Evolutionary conservation across 495 filamentous ascomycete species (phyloP).

Genomic region (Hapsidospora chrysogenum): DNA sequence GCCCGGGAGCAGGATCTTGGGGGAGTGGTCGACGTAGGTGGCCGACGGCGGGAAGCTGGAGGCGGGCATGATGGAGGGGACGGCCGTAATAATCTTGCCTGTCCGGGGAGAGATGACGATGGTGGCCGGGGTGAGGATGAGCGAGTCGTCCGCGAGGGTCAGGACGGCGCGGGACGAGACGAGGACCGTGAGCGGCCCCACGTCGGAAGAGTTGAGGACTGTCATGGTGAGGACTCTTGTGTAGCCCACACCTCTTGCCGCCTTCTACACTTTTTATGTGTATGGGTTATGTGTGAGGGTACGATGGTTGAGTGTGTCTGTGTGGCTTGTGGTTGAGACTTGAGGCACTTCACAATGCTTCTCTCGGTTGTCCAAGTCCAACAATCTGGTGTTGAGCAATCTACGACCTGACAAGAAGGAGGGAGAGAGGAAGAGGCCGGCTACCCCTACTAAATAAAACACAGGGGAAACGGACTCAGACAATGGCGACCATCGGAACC

Average conservation of each 20-base stretch:
- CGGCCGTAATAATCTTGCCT: conserved; percentile 72
- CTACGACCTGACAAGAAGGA: too few relatives aligned
- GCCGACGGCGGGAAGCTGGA: conserved; percentile 55
- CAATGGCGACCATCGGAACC: too few relatives aligned
- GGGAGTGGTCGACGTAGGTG: conserved; percentile 69
- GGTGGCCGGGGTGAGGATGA: conserved; percentile 43
- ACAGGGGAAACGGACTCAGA: too few relatives aligned
- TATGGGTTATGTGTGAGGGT: background rate
- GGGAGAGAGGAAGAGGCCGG: too few relatives aligned
- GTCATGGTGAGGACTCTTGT: conserved; percentile 8
- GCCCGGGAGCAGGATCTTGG: conserved; percentile 76
- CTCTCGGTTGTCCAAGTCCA: too few relatives aligned
- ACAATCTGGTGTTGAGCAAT: too few relatives aligned
- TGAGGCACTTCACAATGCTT: too few relatives aligned
- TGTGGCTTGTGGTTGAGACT: too few relatives aligned
- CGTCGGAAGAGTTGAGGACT: conserved; percentile 5
- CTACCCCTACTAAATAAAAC: too few relatives aligned
- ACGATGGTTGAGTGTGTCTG: too few relatives aligned
- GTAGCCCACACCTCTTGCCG: too few relatives aligned
- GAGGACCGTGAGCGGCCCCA: conserved; percentile 38
- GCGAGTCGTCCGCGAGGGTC: conserved; percentile 41
- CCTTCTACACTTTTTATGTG: background rate
- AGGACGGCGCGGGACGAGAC: conserved; percentile 71
- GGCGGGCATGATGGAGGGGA: conserved; percentile 52
- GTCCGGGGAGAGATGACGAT: conserved; percentile 61